phyloP scores from a whole-genome alignment of 352 stramenopile genomes.

The Saprolegnia parasitica region DNA sequence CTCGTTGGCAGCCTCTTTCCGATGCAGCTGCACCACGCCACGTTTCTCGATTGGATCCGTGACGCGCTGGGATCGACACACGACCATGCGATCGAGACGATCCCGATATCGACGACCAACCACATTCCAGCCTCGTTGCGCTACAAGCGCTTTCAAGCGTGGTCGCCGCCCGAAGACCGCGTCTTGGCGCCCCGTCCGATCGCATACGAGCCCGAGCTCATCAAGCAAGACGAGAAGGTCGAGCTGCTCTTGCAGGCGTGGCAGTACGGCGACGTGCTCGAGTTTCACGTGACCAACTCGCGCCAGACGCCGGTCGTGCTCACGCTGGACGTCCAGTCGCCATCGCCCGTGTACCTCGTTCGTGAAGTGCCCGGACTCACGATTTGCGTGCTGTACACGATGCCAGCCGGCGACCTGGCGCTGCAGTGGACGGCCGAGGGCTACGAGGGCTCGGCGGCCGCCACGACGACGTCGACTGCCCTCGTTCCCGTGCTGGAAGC shows the following conservation, averaged over 20 bases:
- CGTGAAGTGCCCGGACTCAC: background rate
- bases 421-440: background rate
- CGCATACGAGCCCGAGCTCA: background rate
- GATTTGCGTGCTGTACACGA: background rate
- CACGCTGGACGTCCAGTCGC: background rate
- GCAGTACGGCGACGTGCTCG: background rate
- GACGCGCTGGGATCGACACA: too few species aligned
- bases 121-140: background rate
- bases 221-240: slow-evolving; percentile 9
- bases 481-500: background rate
- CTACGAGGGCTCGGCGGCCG: background rate
- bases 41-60: too few species aligned
- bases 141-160: slow-evolving; percentile 3
- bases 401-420: background rate
- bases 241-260: slow-evolving; percentile 5
- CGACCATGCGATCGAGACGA: too few species aligned
- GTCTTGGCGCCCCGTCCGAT: background rate
- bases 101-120: background rate
- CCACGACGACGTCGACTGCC: background rate
- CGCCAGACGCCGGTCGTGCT: slow-evolving; percentile 1
- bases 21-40: too few species aligned
- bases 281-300: background rate
- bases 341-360: background rate
- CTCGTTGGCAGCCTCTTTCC: too few species aligned
- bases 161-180: background rate